These are phyloP conservation scores for Phytophthora pisi DNA, from an alignment of 352 stramenopile genomes.

Conservation along the genomic window DNA sequence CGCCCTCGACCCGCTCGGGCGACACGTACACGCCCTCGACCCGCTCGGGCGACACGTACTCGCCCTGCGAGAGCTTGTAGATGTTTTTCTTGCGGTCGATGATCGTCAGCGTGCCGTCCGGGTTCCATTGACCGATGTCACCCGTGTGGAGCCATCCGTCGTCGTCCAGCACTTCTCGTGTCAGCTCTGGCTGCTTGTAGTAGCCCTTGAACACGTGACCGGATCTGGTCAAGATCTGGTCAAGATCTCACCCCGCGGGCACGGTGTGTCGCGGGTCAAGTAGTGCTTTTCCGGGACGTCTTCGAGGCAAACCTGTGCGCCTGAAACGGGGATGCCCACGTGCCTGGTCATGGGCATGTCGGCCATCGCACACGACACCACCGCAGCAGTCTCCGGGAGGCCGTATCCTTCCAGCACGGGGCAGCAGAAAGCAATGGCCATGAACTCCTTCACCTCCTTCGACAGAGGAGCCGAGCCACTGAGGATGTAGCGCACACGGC, in stretches of 20 bases:
- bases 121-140: conserved; percentile 94
- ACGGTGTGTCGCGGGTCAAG: conserved; percentile 56
- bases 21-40: conserved; percentile 95
- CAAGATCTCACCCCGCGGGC: conserved; percentile 47
- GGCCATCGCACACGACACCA: conserved; percentile 67
- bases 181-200: conserved; percentile 92
- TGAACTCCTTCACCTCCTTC: conserved; percentile 93
- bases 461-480: conserved; percentile 92
- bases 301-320: conserved; percentile 88
- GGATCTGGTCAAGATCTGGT: conserved; percentile 4
- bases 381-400: conserved; percentile 92
- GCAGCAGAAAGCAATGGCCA: conserved; percentile 90
- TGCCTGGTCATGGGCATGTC: conserved; percentile 71
- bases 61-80: conserved; percentile 92
- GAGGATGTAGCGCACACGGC: conserved; percentile 90
- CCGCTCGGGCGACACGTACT: conserved; percentile 96
- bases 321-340: conserved; percentile 88
- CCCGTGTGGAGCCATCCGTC: conserved; percentile 96
- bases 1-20: conserved; percentile 95
- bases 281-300: conserved; percentile 97
- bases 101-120: conserved; percentile 87
- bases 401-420: conserved; percentile 94
- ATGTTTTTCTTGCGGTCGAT: conserved; percentile 92
- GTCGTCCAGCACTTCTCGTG: conserved; percentile 81
- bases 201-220: conserved; percentile 88